Conservation (phyloP, 192 early-diverging fungal genomes). For the Phlyctochytrium bullatum region DNA sequence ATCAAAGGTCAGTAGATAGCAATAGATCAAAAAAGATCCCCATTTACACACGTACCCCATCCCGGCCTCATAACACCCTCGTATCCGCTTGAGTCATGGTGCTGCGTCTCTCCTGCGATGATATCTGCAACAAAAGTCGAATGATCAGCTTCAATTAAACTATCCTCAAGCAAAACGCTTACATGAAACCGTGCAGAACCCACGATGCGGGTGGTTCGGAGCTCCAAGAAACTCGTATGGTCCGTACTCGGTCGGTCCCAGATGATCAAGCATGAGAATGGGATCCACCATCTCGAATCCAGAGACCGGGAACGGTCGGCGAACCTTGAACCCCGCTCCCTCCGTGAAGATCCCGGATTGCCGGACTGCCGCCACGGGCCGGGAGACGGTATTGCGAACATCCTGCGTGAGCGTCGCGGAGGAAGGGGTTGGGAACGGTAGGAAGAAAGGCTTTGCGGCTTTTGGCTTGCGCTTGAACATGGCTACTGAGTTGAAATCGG, state of each 20-base stretch:
- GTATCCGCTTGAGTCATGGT: conserved; percentile 77
- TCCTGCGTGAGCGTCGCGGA: no score
- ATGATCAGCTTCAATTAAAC: background rate
- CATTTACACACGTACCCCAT: no score
- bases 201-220: conserved; percentile 77
- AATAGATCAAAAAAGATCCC: no score
- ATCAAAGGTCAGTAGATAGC: no score
- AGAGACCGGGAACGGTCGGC: conserved; percentile 68
- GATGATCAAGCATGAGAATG: conserved; percentile 80
- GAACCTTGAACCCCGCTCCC: conserved; percentile 82
- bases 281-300: conserved; percentile 76
- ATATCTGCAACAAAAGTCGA: conserved; percentile 72
- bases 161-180: no score
- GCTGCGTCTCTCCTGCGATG: conserved; percentile 63
- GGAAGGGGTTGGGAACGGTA: no score
- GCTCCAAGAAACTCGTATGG: conserved; percentile 58
- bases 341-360: conserved; percentile 44
- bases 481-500: no score
- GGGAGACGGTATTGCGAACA: no score
- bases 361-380: no score
- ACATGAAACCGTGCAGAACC: no score
- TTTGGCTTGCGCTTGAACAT: no score
- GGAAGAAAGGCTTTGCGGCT: no score
- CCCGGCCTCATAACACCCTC: conserved; percentile 66
- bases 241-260: conserved; percentile 41